A percentile compares a stretch with the other conserved stretches of the same genome.
These are phyloP conservation scores for Geotrichum australiense DNA, from an alignment of 1,139 yeast species.

Conservation along the genomic window DNA sequence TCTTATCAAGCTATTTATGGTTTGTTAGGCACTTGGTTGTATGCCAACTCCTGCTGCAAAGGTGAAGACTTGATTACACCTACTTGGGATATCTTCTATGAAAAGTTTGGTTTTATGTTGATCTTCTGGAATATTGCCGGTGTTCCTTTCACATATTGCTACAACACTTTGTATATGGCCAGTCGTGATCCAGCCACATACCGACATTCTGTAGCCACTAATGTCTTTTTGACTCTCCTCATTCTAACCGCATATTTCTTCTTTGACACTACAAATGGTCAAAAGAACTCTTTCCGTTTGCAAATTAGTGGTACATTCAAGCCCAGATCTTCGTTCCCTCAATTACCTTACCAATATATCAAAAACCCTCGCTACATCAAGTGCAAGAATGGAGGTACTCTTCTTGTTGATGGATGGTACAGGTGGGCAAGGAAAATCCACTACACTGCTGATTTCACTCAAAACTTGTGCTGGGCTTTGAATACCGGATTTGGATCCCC, in stretches of 20 bases:
- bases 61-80: constrained; percentile 97
- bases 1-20: constrained; percentile 70
- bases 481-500: constrained; percentile 82
- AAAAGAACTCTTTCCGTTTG: constrained; percentile 90
- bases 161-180: constrained; percentile 74
- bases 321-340: constrained; percentile 85
- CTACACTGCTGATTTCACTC: constrained; percentile 90
- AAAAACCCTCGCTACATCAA: constrained; percentile 77
- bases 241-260: constrained; percentile 74
- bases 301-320: constrained; percentile 70
- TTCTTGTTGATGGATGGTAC: constrained; percentile 90
- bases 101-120: constrained; percentile 96
- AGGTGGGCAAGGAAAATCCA: constrained; percentile 82
- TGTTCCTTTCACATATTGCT: constrained; percentile 96
- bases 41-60: constrained; percentile 94
- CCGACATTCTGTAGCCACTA: constrained; percentile 58
- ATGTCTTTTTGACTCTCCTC: constrained; percentile 47
- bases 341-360: constrained; percentile 74
- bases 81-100: constrained; percentile 99
- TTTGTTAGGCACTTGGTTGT: constrained; percentile 82
- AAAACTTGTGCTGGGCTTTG: constrained; percentile 86
- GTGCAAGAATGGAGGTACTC: constrained; percentile 75
- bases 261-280: constrained; percentile 93
- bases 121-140: constrained; percentile 99
- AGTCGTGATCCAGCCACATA: constrained; percentile 81